Conservation (phyloP, 805 yeast genomes). For the Priceomyces haplophilus region DNA sequence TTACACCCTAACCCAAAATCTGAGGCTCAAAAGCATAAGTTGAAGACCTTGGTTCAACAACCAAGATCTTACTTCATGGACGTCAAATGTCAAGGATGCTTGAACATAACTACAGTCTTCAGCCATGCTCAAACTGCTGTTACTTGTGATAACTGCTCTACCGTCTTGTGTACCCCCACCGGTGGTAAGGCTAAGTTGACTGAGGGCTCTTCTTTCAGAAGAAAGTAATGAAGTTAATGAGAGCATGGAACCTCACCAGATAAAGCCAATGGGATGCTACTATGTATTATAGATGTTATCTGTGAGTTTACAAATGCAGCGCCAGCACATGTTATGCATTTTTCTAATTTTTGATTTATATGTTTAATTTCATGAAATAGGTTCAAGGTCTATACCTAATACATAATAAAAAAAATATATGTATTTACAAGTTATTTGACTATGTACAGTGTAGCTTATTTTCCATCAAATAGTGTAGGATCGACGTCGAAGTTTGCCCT, state of each 20-base stretch:
- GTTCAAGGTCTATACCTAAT: not conserved
- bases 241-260: slow-evolving; percentile 4
- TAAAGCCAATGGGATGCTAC: not conserved
- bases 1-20: slow-evolving; percentile 39
- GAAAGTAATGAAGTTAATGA: slow-evolving; percentile 23
- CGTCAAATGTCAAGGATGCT: slow-evolving; percentile 42
- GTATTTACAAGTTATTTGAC: slow-evolving; percentile 2
- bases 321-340: slow-evolving; percentile 3
- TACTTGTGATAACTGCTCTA: slow-evolving; percentile 40
- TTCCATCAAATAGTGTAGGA: slow-evolving; percentile 17
- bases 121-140: slow-evolving; percentile 43
- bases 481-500: slow-evolving; percentile 19
- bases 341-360: slow-evolving; percentile 1
- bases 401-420: slow-evolving; percentile 1
- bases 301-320: slow-evolving; percentile 1
- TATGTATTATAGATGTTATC: slow-evolving; percentile 3
- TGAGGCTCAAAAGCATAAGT: slow-evolving; percentile 37
- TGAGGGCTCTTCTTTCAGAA: slow-evolving; percentile 42
- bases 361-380: slow-evolving; percentile 1
- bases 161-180: slow-evolving; percentile 40
- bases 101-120: slow-evolving; percentile 40
- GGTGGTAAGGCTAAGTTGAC: slow-evolving; percentile 45
- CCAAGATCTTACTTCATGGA: slow-evolving; percentile 44
- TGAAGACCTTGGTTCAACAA: slow-evolving; percentile 38
- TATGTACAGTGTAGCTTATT: slow-evolving; percentile 11